Evolutionary conservation across 179 eudicot genomes (phyloP).

Genomic region (Vitellaria paradoxa): DNA sequence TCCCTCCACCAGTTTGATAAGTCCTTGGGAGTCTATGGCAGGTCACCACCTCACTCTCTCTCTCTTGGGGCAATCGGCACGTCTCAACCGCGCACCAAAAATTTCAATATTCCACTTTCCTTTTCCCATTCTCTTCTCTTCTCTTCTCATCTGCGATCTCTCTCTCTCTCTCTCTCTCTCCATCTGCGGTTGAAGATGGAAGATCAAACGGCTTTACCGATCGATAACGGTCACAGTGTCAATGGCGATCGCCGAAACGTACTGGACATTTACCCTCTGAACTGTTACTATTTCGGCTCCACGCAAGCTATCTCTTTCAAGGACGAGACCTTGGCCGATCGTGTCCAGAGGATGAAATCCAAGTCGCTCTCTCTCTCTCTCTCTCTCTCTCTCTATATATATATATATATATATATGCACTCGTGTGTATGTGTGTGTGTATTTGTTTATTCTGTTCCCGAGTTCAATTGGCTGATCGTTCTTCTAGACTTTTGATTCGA

Average conservation of each 20-base stretch:
- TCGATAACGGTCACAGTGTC: background rate
- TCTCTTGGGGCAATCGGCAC: background rate
- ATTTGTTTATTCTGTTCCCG: background rate
- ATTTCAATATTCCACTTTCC: background rate
- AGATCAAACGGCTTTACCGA: background rate
- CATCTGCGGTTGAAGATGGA: slow-evolving; percentile 19
- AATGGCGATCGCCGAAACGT: slow-evolving; percentile 13
- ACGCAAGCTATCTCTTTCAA: slow-evolving; percentile 30
- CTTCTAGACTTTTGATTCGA: background rate
- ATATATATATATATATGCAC: no score
- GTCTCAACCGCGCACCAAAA: slow-evolving; percentile 1
- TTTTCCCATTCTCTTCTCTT: background rate
- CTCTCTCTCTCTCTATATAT: no score
- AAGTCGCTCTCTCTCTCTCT: slow-evolving; percentile 33
- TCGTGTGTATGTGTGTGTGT: background rate
- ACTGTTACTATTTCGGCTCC: slow-evolving; percentile 55
- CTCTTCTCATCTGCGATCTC: no score
- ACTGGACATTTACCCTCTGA: slow-evolving; percentile 52
- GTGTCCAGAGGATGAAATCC: slow-evolving; percentile 42
- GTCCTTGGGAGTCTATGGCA: no score
- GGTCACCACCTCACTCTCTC: no score
- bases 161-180: background rate
- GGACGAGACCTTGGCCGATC: slow-evolving; percentile 36
- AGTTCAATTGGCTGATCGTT: background rate
- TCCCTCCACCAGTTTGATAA: no score